phyloP scores from a whole-genome alignment of 345 rosid genomes.

The Citrus cavaleriei region DNA sequence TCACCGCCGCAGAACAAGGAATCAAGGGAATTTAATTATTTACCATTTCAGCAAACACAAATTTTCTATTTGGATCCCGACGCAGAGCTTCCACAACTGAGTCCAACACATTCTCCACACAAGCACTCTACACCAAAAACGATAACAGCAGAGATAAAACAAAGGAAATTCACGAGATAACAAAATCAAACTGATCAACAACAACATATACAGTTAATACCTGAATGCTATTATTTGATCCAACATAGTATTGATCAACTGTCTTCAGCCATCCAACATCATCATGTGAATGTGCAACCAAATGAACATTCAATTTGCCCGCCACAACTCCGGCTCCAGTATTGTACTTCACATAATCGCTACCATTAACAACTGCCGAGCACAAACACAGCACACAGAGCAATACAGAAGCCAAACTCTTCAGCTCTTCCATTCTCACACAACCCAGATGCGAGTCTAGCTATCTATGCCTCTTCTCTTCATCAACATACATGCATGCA shows the following conservation, averaged over 20 bases:
- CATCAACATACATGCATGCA: not conserved
- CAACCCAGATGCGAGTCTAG: not conserved
- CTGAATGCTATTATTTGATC: slow-evolving; percentile 74
- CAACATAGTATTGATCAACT: slow-evolving; percentile 77
- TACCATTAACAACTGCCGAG: slow-evolving; percentile 36
- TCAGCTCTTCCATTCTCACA: slow-evolving; percentile 24
- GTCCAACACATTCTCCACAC: slow-evolving; percentile 80
- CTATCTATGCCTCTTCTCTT: too few relatives aligned
- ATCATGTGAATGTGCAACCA: slow-evolving; percentile 83
- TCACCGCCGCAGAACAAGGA: not conserved
- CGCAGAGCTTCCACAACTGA: slow-evolving; percentile 58
- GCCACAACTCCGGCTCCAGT: slow-evolving; percentile 52
- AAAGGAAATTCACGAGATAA: not conserved
- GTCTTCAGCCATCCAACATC: slow-evolving; percentile 92
- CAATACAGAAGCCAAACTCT: slow-evolving; percentile 12
- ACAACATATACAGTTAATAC: slow-evolving; percentile 16
- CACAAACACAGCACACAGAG: slow-evolving; percentile 14
- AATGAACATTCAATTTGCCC: slow-evolving; percentile 73
- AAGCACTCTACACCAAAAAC: slow-evolving; percentile 51
- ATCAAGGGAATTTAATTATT: not conserved
- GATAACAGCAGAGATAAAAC: not conserved
- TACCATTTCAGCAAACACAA: slow-evolving; percentile 82
- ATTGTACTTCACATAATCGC: slow-evolving; percentile 44
- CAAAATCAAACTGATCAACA: not conserved
- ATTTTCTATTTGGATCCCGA: slow-evolving; percentile 72